A percentile compares a stretch with the other conserved stretches of the same genome.
Conservation (phyloP, 495 filamentous ascomycete species). For the Penicillium fimorum region DNA sequence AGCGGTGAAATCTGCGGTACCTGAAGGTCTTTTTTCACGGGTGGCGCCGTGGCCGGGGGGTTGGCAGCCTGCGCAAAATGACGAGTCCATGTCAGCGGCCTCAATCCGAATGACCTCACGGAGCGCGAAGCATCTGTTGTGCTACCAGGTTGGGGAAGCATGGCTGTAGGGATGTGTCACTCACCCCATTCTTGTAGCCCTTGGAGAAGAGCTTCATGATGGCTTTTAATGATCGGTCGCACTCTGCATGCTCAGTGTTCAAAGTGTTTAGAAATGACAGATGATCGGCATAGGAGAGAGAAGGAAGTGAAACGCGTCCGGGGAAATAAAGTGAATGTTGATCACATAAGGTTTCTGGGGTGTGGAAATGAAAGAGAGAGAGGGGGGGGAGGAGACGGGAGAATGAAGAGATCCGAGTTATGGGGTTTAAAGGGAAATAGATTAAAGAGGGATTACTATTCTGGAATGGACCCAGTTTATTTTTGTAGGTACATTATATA, state of each 20-base stretch:
- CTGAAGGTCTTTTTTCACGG: conserved; percentile 71
- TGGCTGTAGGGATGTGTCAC: conserved; percentile 19
- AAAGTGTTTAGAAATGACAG: conserved; percentile 13
- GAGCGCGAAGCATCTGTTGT: conserved; percentile 16
- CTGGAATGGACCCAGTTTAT: conserved; percentile 12
- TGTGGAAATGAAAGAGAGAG: conserved; percentile 4
- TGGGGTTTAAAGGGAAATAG: background rate
- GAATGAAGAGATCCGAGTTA: conserved; percentile 6
- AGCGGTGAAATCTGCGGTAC: conserved; percentile 69
- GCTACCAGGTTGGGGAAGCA: conserved; percentile 18
- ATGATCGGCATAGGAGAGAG: conserved; percentile 13
- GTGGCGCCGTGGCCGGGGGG: conserved; percentile 40
- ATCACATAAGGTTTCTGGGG: conserved; percentile 12
- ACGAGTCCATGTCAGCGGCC: conserved; percentile 17
- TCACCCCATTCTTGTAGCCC: conserved; percentile 44
- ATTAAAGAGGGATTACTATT: background rate
- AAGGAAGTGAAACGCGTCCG: background rate
- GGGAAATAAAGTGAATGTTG: background rate
- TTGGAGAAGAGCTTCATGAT: conserved; percentile 46
- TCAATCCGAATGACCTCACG: conserved; percentile 18
- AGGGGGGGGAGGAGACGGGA: background rate
- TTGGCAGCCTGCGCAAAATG: conserved; percentile 35
- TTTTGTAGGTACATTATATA: background rate
- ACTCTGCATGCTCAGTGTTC: conserved; percentile 28
- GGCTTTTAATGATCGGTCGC: conserved; percentile 24